A percentile compares a stretch with the other conserved stretches of the same genome.
These are phyloP conservation scores for Thalassiosira sp. DNA, from an alignment of 352 stramenopile species.

Conservation along the genomic window DNA sequence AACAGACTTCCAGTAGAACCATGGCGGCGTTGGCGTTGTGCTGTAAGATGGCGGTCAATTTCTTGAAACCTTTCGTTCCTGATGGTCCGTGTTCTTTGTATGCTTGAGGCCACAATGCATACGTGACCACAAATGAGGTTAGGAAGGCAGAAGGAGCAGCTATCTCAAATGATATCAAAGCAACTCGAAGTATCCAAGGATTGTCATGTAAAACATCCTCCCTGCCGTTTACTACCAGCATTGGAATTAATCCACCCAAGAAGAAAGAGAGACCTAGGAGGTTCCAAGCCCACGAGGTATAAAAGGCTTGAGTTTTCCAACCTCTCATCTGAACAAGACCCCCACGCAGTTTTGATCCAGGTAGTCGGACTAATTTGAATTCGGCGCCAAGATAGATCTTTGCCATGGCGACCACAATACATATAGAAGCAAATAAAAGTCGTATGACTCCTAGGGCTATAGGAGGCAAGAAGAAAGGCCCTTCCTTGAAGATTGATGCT, in stretches of 20 bases:
- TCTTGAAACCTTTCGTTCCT: slow-evolving; percentile 33
- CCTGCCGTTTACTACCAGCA: slow-evolving; percentile 26
- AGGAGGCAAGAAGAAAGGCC: slow-evolving; percentile 27
- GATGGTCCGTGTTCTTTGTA: slow-evolving; percentile 36
- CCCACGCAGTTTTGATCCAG: slow-evolving; percentile 24
- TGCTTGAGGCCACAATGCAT: slow-evolving; percentile 55
- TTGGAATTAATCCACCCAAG: slow-evolving; percentile 34
- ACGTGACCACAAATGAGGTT: slow-evolving; percentile 53
- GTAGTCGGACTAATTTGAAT: slow-evolving; percentile 32
- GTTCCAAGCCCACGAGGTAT: slow-evolving; percentile 52
- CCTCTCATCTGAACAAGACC: slow-evolving; percentile 21
- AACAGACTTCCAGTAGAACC: slow-evolving; percentile 45
- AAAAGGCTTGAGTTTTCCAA: slow-evolving; percentile 40
- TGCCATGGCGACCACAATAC: slow-evolving; percentile 9
- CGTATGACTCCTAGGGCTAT: slow-evolving; percentile 31
- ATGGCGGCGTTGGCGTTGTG: slow-evolving; percentile 61
- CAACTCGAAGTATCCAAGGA: slow-evolving; percentile 50
- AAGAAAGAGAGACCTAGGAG: slow-evolving; percentile 43
- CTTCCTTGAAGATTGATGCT: slow-evolving; percentile 41
- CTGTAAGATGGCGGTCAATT: slow-evolving; percentile 27
- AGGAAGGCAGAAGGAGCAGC: slow-evolving; percentile 61
- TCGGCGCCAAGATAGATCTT: slow-evolving; percentile 18
- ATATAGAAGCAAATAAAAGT: slow-evolving; percentile 33
- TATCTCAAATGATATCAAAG: slow-evolving; percentile 62
- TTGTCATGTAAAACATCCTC: slow-evolving; percentile 26